Conservation (phyloP, 148 eudicot genomes). For the Suaeda aralocaspica region DNA sequence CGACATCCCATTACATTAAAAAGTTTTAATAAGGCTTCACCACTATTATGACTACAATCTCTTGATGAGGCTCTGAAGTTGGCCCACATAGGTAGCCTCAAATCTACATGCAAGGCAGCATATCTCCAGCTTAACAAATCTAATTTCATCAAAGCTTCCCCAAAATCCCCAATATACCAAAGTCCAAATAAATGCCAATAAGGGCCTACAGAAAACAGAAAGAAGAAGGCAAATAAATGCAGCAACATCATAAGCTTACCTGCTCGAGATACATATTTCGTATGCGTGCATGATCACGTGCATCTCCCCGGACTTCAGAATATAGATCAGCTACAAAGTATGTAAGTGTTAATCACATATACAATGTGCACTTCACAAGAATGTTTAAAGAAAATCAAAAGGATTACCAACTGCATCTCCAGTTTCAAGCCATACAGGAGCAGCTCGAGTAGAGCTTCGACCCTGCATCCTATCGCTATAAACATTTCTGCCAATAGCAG, state of each 20-base stretch:
- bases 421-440: constrained; percentile 95
- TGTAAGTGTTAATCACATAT: constrained; percentile 39
- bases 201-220: background rate
- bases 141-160: background rate
- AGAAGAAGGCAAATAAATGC: background rate
- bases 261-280: constrained; percentile 90
- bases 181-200: background rate
- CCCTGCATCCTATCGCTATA: constrained; percentile 56
- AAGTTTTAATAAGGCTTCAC: no score
- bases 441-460: constrained; percentile 55
- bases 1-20: background rate
- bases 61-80: background rate
- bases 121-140: background rate
- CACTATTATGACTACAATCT: background rate
- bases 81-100: background rate
- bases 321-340: constrained; percentile 82
- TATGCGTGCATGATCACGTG: constrained; percentile 86
- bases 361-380: constrained; percentile 21
- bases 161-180: background rate
- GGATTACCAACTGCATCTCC: constrained; percentile 94
- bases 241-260: constrained; percentile 40
- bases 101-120: background rate
- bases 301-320: constrained; percentile 86
- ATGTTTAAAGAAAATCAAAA: constrained; percentile 2
- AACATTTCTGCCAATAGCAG: constrained; percentile 50